Percentiles rank a stretch among this genome's conserved stretches.
These are phyloP conservation scores for Mycena olivaceomarginata DNA, from an alignment of 768 basidiomycete genomes.

Conservation along the genomic window DNA sequence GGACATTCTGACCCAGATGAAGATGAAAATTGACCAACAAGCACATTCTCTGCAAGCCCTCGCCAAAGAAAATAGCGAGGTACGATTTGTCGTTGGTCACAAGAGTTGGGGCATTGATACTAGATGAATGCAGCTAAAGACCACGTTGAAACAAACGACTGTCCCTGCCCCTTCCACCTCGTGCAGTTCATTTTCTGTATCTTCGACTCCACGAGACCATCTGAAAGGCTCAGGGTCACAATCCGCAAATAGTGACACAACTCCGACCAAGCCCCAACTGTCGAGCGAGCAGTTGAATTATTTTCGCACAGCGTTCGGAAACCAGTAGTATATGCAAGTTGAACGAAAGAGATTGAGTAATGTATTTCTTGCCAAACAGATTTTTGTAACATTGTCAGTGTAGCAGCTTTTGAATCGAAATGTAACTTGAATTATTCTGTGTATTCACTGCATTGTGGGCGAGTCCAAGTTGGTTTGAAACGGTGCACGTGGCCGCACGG, in stretches of 20 bases:
- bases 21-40: slow-evolving; percentile 70
- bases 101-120: slow-evolving; percentile 18
- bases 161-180: slow-evolving; percentile 27
- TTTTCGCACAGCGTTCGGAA: slow-evolving; percentile 32
- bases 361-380: slow-evolving; percentile 34
- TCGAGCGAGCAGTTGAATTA: slow-evolving; percentile 32
- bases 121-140: slow-evolving; percentile 50
- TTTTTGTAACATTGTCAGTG: slow-evolving; percentile 18
- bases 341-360: neutral
- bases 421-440: neutral
- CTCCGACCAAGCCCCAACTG: slow-evolving; percentile 34
- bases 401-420: slow-evolving; percentile 8
- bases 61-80: slow-evolving; percentile 69
- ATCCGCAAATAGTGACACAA: slow-evolving; percentile 28
- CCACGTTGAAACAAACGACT: slow-evolving; percentile 45
- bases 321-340: slow-evolving; percentile 19
- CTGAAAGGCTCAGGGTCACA: slow-evolving; percentile 15
- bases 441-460: neutral
- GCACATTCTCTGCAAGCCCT: slow-evolving; percentile 63
- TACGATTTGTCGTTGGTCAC: slow-evolving; percentile 46
- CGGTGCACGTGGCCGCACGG: neutral
- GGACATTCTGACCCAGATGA: slow-evolving; percentile 66
- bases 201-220: slow-evolving; percentile 40
- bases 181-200: slow-evolving; percentile 41
- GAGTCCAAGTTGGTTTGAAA: neutral